Evolutionary conservation across 2,329 filamentous ascomycete species (phyloP).

Genomic region (Colletotrichum australisinense): DNA sequence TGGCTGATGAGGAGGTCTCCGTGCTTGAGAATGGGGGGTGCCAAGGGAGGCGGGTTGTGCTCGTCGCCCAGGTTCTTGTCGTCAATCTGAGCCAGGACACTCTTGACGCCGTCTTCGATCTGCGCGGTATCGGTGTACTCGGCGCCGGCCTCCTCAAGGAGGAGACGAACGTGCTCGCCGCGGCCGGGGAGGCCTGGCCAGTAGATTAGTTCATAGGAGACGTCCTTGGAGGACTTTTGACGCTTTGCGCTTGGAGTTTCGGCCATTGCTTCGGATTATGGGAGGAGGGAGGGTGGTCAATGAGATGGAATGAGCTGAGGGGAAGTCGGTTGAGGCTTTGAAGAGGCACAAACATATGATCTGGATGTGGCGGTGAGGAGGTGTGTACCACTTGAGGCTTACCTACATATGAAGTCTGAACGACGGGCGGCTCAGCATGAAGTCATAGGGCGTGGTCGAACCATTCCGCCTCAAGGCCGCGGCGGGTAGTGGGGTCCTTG

Average conservation of each 20-base stretch:
- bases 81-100: slow-evolving; percentile 61
- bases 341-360: neutral
- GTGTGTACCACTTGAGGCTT: neutral
- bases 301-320: neutral
- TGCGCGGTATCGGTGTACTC: slow-evolving; percentile 71
- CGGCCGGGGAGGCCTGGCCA: slow-evolving; percentile 79
- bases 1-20: slow-evolving; percentile 74
- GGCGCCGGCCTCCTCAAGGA: slow-evolving; percentile 75
- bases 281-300: too few species aligned
- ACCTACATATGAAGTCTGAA: neutral
- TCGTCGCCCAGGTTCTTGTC: slow-evolving; percentile 58
- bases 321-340: neutral
- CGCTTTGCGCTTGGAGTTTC: slow-evolving; percentile 41
- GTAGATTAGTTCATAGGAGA: slow-evolving; percentile 75
- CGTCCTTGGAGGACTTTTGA: slow-evolving; percentile 52
- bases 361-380: neutral
- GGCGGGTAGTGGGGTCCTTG: slow-evolving; percentile 19
- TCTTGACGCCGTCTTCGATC: slow-evolving; percentile 59
- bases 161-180: slow-evolving; percentile 78
- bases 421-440: slow-evolving; percentile 15
- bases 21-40: slow-evolving; percentile 74
- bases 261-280: neutral
- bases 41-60: slow-evolving; percentile 72
- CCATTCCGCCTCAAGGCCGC: slow-evolving; percentile 5
- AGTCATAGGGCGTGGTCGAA: slow-evolving; percentile 19